phyloP scores from a whole-genome alignment of 2,329 filamentous ascomycete genomes.

The Fusarium subglutinans region DNA sequence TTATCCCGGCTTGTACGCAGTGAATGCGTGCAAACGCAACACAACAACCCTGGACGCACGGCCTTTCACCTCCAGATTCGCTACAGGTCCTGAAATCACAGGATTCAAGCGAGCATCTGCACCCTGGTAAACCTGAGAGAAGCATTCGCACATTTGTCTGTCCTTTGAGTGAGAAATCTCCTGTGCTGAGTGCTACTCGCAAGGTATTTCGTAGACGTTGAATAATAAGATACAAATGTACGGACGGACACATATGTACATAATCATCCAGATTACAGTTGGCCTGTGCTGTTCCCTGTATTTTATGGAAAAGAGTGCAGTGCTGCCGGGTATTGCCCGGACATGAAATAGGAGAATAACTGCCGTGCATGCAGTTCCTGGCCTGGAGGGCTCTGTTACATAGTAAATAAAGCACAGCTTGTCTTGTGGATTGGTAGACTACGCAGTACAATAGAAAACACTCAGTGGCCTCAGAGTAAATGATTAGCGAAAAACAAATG shows the following conservation, averaged over 20 bases:
- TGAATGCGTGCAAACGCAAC: conserved; percentile 25
- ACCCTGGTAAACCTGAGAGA: conserved; percentile 31
- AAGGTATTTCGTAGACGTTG: not conserved
- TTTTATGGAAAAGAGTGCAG: not conserved
- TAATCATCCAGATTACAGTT: not conserved
- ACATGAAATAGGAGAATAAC: conserved; percentile 6
- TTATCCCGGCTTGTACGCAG: conserved; percentile 38
- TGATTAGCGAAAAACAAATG: too few relatives aligned
- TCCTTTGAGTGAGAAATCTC: not conserved
- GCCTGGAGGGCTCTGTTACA: not conserved
- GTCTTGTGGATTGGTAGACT: not conserved
- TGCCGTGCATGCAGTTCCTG: conserved; percentile 6
- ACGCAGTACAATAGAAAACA: not conserved
- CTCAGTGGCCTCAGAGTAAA: not conserved
- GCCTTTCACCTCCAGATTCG: conserved; percentile 9
- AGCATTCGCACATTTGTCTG: conserved; percentile 28
- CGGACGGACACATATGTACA: too few relatives aligned
- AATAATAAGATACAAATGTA: not conserved
- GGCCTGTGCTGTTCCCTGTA: conserved; percentile 5
- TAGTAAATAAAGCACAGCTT: not conserved
- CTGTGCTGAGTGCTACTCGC: conserved; percentile 5
- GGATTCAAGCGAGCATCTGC: conserved; percentile 14
- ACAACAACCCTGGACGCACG: conserved; percentile 21
- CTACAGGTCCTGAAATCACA: conserved; percentile 4
- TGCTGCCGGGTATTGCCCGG: conserved; percentile 33